Conservation (phyloP, 805 yeast genomes). For the Saccharomycopsis lassenensis region DNA sequence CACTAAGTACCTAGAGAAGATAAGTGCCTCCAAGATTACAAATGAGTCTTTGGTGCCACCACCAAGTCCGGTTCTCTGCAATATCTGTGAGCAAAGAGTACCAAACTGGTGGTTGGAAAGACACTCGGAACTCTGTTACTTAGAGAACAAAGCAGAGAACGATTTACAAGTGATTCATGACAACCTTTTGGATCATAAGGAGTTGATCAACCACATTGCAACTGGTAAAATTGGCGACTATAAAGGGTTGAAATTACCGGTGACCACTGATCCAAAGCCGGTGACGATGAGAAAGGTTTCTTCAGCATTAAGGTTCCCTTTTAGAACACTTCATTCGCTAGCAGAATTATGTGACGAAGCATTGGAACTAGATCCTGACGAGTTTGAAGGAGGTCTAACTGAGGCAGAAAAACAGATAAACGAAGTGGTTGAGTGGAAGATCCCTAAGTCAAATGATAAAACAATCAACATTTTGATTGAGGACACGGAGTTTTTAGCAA, state of each 20-base stretch:
- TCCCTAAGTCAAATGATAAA: conserved; percentile 49
- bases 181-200: conserved; percentile 57
- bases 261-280: conserved; percentile 4
- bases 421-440: conserved; percentile 23
- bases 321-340: conserved; percentile 46
- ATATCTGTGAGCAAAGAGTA: conserved; percentile 84
- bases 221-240: conserved; percentile 32
- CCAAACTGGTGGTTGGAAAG: conserved; percentile 96
- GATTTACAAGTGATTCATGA: conserved; percentile 71
- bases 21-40: conserved; percentile 46
- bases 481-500: conserved; percentile 54
- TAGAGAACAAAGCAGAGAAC: conserved; percentile 76
- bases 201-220: conserved; percentile 32
- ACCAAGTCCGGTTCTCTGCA: conserved; percentile 76
- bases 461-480: conserved; percentile 51
- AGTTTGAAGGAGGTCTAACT: conserved; percentile 26
- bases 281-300: not conserved
- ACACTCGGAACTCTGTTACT: conserved; percentile 78
- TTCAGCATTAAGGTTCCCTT: conserved; percentile 40
- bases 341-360: conserved; percentile 68
- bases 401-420: conserved; percentile 9
- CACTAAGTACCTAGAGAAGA: conserved; percentile 54
- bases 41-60: conserved; percentile 59
- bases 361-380: conserved; percentile 62
- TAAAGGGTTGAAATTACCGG: conserved; percentile 45